Percentiles rank a stretch among this genome's conserved stretches.
phyloP scores from a whole-genome alignment of 306 rosid genomes.

The Cucurbita maxima region DNA sequence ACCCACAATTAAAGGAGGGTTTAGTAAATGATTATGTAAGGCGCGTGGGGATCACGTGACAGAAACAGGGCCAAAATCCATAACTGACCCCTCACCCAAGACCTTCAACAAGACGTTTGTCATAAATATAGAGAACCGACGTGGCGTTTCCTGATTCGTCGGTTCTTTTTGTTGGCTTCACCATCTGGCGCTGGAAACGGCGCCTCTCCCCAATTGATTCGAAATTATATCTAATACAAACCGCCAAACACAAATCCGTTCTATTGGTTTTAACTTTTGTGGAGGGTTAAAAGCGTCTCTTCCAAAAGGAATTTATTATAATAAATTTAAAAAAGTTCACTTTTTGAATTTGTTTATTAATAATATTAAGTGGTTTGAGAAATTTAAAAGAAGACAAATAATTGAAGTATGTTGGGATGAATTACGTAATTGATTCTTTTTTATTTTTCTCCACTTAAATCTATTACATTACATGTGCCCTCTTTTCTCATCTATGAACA shows the following conservation, averaged over 20 bases:
- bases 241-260: too few relatives aligned
- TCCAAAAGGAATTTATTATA: too few relatives aligned
- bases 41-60: background rate
- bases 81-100: background rate
- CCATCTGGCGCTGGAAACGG: background rate
- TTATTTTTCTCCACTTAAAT: background rate
- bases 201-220: background rate
- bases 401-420: background rate
- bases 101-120: background rate
- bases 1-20: too few relatives aligned
- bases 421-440: background rate
- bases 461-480: too few relatives aligned
- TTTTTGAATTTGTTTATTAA: background rate
- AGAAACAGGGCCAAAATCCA: background rate
- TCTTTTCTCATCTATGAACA: too few relatives aligned
- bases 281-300: background rate
- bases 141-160: background rate
- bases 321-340: background rate
- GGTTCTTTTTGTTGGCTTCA: background rate
- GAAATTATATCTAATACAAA: too few relatives aligned
- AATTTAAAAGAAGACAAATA: background rate
- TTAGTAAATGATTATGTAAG: background rate
- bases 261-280: too few relatives aligned
- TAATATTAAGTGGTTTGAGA: background rate
- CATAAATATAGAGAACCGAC: background rate